phyloP scores from a whole-genome alignment of 495 filamentous ascomycete genomes.

The Viridothelium virens region DNA sequence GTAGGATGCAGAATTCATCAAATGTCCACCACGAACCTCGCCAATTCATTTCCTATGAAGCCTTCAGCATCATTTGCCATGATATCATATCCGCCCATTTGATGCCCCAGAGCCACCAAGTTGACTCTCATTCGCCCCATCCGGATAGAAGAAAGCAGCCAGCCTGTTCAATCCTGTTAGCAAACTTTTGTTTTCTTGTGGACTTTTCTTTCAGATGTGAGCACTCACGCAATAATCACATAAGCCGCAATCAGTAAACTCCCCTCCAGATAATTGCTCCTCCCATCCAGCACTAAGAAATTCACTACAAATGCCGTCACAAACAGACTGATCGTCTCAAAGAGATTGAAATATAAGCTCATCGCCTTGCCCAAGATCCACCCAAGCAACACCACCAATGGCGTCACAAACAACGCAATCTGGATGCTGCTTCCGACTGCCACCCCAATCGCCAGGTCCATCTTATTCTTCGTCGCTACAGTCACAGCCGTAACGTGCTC shows the following conservation, averaged over 20 bases:
- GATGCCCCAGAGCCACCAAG: constrained; percentile 14
- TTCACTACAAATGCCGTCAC: constrained; percentile 85
- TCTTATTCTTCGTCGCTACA: constrained; percentile 89
- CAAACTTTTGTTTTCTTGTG: background rate
- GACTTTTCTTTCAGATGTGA: background rate
- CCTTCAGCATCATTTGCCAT: background rate
- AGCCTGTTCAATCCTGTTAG: constrained; percentile 9
- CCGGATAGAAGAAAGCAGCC: constrained; percentile 26
- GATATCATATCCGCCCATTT: background rate
- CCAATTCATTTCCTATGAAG: background rate
- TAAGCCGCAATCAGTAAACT: constrained; percentile 74
- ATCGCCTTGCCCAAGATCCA: constrained; percentile 78
- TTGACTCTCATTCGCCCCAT: constrained; percentile 18
- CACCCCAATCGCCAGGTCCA: constrained; percentile 88
- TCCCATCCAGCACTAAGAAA: constrained; percentile 78
- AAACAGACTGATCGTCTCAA: constrained; percentile 82
- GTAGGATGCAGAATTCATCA: background rate
- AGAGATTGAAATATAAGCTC: constrained; percentile 84
- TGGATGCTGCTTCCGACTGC: constrained; percentile 85
- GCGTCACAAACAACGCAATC: constrained; percentile 83
- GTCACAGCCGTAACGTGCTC: constrained; percentile 87
- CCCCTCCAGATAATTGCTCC: constrained; percentile 85
- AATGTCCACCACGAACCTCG: too few relatives aligned
- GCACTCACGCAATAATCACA: constrained; percentile 57
- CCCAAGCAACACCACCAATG: constrained; percentile 79